phyloP scores from a whole-genome alignment of 2,329 filamentous ascomycete genomes.

The Dothistroma septosporum region DNA sequence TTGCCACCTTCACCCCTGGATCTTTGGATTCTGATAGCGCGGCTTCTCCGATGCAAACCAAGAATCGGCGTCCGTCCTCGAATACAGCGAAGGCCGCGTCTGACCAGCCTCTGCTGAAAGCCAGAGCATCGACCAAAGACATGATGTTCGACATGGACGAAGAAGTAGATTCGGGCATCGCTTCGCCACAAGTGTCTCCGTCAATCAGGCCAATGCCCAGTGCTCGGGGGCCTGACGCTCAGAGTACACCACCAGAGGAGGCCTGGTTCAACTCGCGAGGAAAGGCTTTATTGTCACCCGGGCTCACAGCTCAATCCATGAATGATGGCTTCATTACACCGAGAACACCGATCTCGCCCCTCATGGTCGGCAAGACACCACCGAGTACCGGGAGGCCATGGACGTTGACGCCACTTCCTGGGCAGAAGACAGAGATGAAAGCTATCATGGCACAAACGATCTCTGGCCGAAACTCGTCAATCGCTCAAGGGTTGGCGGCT shows the following conservation, averaged over 20 bases:
- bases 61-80: conserved; percentile 39
- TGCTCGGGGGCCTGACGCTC: conserved; percentile 24
- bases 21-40: conserved; percentile 60
- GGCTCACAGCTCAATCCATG: conserved; percentile 25
- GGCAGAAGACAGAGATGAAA: conserved; percentile 60
- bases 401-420: conserved; percentile 52
- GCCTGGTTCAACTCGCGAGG: conserved; percentile 41
- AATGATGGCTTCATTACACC: conserved; percentile 27
- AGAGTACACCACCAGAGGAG: conserved; percentile 29
- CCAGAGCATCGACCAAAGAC: conserved; percentile 66
- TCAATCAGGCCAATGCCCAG: conserved; percentile 27
- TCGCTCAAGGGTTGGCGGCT: conserved; percentile 39
- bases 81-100: conserved; percentile 37
- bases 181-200: conserved; percentile 26
- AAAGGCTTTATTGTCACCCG: conserved; percentile 33
- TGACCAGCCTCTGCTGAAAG: conserved; percentile 59
- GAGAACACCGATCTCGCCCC: conserved; percentile 33
- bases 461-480: conserved; percentile 40
- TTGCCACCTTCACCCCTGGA: conserved; percentile 59
- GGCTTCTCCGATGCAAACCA: conserved; percentile 46
- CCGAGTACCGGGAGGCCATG: conserved; percentile 45
- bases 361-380: conserved; percentile 23
- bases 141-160: conserved; percentile 96
- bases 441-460: conserved; percentile 68
- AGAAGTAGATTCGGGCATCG: conserved; percentile 42